Evolutionary conservation across 441 rosid genomes (phyloP), one percentile per base, ranked within the genome.

Genomic region (Melianthus villosus): DNA sequence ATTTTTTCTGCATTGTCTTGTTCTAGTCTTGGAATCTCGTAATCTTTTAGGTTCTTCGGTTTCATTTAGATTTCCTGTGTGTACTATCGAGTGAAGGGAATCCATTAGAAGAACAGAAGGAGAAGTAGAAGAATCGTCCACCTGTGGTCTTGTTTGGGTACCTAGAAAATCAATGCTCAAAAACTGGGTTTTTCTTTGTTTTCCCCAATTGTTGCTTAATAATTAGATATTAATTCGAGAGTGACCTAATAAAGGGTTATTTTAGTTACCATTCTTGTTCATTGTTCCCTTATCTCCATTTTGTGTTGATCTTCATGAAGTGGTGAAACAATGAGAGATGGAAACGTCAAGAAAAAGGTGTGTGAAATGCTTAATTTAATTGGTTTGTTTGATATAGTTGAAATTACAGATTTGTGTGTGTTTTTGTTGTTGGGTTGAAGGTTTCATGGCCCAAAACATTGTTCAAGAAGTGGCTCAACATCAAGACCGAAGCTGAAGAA

Each of bases 371-470:
- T 23, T 22, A 15, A 25, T 2, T 11, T 4, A 10, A 2, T 7
- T 7, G n/a, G n/a, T n/a, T n/a, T n/a, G n/a, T n/a, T n/a, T 27
- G 16, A 10, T 6, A n/a, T 12, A 22, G 16, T 7, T 29, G 40
- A 14, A 4, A 12, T 32, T 14, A 19, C 7, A 6, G 13, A 31
- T 26, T 25, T n/a, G 2, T 18, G 22, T 2, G 17, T 11, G 7
- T 0, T 16, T 2, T 2, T 19, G 40, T 36, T 38, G 38, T 17
- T 34, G 17, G 34, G 16, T 54, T 17, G 41, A 56, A 53, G 98
- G 67, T 89, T 60, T 81, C 93, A 17, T 89, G 98, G 98, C 69
- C 98, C 40, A 81, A 79, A 69, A 77, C 73, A 70, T 66, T 83
- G 79, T 78, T 87, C 44, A 77, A 85, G 59, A 89, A 89, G 68